phyloP scores from a whole-genome alignment of 2,329 filamentous ascomycete genomes.

The Onygenales sp. region DNA sequence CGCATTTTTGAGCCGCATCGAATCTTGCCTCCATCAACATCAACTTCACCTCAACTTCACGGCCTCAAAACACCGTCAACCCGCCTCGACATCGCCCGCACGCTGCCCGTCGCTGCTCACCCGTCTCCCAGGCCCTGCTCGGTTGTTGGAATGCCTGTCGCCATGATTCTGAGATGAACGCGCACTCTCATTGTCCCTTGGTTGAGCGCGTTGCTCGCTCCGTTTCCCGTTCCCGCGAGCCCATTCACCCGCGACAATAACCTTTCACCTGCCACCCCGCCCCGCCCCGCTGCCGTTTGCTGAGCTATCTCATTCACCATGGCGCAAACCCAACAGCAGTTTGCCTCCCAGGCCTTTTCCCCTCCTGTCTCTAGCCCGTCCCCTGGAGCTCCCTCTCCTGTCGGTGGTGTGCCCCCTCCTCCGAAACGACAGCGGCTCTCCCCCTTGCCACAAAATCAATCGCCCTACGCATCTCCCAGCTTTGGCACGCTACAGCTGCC shows the following conservation, averaged over 20 bases:
- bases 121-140: no score
- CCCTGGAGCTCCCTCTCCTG: constrained; percentile 47
- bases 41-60: neutral
- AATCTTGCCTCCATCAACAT: neutral
- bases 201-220: constrained; percentile 31
- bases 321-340: constrained; percentile 51
- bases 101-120: no score
- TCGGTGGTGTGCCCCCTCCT: constrained; percentile 45
- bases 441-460: constrained; percentile 54
- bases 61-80: neutral
- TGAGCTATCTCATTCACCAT: constrained; percentile 29
- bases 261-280: constrained; percentile 1
- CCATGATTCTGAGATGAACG: constrained; percentile 5
- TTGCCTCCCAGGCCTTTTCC: constrained; percentile 49
- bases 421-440: constrained; percentile 65
- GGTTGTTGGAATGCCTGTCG: neutral
- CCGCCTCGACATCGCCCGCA: neutral
- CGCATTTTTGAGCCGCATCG: neutral
- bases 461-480: constrained; percentile 55
- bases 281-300: neutral
- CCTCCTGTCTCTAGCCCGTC: constrained; percentile 54
- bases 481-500: constrained; percentile 39
- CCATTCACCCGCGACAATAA: constrained; percentile 19
- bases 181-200: neutral
- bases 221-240: neutral